Evolutionary conservation across 305 asterid species (phyloP), one percentile per base, ranked within the genome.

Genomic region (Nicotiana rustica): DNA sequence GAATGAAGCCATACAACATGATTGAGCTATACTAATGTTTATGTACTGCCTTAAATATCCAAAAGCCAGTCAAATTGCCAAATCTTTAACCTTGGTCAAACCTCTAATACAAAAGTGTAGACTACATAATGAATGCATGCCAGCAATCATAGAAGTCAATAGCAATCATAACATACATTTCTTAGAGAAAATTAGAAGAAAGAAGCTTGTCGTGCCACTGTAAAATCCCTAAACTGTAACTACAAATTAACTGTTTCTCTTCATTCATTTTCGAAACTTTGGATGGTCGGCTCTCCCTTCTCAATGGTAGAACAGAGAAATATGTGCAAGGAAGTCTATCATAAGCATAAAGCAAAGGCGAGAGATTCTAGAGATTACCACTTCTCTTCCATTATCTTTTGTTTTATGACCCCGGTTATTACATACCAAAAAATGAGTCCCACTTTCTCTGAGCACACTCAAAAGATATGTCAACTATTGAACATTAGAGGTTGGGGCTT

Each of bases 391-490:
- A 18, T 47, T 47, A 21, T 71, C 61, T 71, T 21, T 47, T 71
- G 44, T 69, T 13, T 36, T 41, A 12, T 70, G 60, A 70, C 4
- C 60, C 18, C 15, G 36, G 13, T 38, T n/a, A 38, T 70, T 70
- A 70, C 36, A 70, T 41, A 70, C 60, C 44, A 18, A 70, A 70
- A 70, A 59, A 44, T 2, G 19, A 44, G 38, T 17, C 38, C 78
- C 59, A 71, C 36, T 44, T 44, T 71, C 38, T 19, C 6, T 44
- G 38, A 10, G 78, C 6, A 44, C 18, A 12, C 78, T 71, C 36
- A 71, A 70, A 36, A 71, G 60, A 31, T 18, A 71, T 10, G 78
- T 41, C 59, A 70, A 38, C 59, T 70, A 71, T 44, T 44, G 78
- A 71, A 71, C 17, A 71, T 44, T 69, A 2, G 44, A 41, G 35